Percentiles rank a stretch among this genome's conserved stretches.
These are phyloP conservation scores for Flaveria ramosissima DNA, from an alignment of 129 eudicot genomes.

Conservation along the genomic window DNA sequence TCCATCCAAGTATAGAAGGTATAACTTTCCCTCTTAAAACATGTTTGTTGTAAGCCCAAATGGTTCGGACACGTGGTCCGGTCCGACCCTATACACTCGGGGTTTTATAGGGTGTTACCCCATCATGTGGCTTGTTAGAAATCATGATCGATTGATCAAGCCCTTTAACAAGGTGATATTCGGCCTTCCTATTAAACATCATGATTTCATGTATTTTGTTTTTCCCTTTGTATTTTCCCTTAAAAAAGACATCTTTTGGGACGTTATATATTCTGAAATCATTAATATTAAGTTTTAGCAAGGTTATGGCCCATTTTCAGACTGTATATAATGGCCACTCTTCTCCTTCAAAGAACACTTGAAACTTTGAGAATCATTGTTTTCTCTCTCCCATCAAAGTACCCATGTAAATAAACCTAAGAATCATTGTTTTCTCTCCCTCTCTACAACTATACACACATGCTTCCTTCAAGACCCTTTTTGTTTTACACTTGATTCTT, in stretches of 20 bases:
- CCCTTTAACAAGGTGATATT: neutral
- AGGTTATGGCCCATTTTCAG: constrained; percentile 29
- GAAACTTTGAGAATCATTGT: neutral
- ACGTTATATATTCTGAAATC: neutral
- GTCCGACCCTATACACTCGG: no score
- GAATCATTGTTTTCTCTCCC: constrained; percentile 5
- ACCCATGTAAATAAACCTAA: neutral
- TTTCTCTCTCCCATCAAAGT: constrained; percentile 10
- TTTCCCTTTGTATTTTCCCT: neutral
- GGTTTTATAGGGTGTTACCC: no score
- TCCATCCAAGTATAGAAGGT: no score
- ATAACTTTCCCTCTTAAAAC: no score
- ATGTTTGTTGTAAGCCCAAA: no score
- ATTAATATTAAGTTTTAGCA: constrained; percentile 7
- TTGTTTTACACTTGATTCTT: neutral
- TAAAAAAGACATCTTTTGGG: neutral
- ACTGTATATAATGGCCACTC: constrained; percentile 41
- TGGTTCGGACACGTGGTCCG: no score
- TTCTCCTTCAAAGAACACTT: constrained; percentile 15
- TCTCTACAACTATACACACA: neutral
- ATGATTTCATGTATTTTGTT: neutral
- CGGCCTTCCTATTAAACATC: neutral
- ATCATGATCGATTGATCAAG: no score
- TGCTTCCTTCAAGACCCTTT: neutral
- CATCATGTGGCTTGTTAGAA: no score